These are phyloP conservation scores for Hyphodiscus hymeniophilus DNA, from an alignment of 495 filamentous ascomycete species.

Conservation along the genomic window DNA sequence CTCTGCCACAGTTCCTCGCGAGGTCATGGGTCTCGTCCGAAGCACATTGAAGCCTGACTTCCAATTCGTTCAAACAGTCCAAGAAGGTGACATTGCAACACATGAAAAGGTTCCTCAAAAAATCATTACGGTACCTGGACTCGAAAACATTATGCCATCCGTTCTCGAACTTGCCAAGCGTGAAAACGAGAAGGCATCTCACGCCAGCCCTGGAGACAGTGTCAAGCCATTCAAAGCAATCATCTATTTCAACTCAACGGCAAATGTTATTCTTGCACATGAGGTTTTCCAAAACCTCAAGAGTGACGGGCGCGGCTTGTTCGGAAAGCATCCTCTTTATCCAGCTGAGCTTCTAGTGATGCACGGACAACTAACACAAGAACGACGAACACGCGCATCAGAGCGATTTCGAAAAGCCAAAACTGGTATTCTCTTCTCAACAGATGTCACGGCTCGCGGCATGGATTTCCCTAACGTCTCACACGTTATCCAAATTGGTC, in stretches of 20 bases:
- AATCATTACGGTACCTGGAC: conserved; percentile 50
- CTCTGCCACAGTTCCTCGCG: conserved; percentile 81
- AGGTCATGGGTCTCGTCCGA: conserved; percentile 70
- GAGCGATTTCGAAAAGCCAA: conserved; percentile 56
- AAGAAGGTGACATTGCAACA: conserved; percentile 70
- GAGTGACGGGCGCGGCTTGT: conserved; percentile 17
- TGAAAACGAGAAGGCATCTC: conserved; percentile 33
- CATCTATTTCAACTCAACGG: conserved; percentile 76
- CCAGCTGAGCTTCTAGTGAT: conserved; percentile 54
- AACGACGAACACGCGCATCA: conserved; percentile 53
- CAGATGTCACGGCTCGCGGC: conserved; percentile 89
- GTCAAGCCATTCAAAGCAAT: conserved; percentile 83
- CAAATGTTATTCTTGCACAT: conserved; percentile 54
- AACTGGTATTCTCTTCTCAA: conserved; percentile 75
- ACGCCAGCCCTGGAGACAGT: conserved; percentile 17
- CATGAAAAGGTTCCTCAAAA: conserved; percentile 79
- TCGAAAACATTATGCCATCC: conserved; percentile 70
- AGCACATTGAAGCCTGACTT: conserved; percentile 62
- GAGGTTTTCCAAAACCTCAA: conserved; percentile 49
- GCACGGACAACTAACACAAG: conserved; percentile 71
- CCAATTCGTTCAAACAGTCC: conserved; percentile 76
- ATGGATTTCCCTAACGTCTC: conserved; percentile 96
- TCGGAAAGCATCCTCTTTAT: conserved; percentile 33
- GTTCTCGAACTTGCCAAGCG: conserved; percentile 65
- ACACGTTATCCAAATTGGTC: conserved; percentile 77